phyloP scores from a whole-genome alignment of 2,329 filamentous ascomycete genomes.

The Sporothrix mexicana region DNA sequence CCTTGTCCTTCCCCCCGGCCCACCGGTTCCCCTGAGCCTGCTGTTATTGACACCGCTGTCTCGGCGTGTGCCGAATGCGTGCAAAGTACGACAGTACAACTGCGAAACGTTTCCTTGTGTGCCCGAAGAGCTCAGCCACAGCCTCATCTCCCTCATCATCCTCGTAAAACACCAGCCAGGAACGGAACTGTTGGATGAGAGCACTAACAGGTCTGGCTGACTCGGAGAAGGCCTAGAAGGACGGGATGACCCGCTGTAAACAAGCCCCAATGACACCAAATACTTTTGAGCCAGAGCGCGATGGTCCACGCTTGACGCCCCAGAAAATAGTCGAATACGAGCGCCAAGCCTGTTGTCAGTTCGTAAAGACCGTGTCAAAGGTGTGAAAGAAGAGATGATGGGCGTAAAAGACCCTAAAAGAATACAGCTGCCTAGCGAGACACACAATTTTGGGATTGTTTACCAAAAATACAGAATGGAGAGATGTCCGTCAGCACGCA shows the following conservation, averaged over 20 bases:
- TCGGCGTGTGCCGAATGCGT: neutral
- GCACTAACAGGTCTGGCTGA: neutral
- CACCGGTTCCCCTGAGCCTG: neutral
- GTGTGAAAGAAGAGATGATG: neutral
- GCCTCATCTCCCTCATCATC: neutral
- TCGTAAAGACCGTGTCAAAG: neutral
- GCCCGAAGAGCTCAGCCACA: neutral
- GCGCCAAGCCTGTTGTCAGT: neutral
- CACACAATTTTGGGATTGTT: too few species aligned
- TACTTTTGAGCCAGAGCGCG: neutral
- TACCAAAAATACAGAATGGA: too few species aligned
- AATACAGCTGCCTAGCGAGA: too few species aligned
- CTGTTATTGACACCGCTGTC: neutral
- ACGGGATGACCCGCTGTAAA: conserved; percentile 24
- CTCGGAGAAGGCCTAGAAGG: neutral
- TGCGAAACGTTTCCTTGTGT: neutral
- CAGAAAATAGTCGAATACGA: conserved; percentile 9
- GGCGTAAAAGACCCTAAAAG: too few species aligned
- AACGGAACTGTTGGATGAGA: neutral
- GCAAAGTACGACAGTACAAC: too few species aligned
- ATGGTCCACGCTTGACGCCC: neutral
- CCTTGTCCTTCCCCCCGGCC: neutral
- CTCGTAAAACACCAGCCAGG: neutral
- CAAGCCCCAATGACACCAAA: neutral
- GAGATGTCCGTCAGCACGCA: too few species aligned